Evolutionary conservation across 441 rosid species (phyloP), one percentile per base, ranked within the genome.

Genomic region (Hura crepitans): DNA sequence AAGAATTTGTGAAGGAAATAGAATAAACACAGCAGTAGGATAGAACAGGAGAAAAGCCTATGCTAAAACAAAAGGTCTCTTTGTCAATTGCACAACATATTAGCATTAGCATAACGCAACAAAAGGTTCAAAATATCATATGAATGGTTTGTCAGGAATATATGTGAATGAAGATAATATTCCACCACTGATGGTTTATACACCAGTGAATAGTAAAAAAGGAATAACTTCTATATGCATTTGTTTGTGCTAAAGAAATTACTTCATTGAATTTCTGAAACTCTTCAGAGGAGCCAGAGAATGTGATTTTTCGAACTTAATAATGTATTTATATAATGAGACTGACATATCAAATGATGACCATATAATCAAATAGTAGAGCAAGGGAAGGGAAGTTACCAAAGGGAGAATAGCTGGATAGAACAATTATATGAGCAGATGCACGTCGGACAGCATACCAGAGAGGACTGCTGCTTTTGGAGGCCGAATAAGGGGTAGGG

Each of bases 361-460:
- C 27, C 20, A 57, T 7, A 9, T 5, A 45, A 50, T 35, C 42
- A 22, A 69, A 35, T 35, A 47, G 20, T 8, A 28, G 46, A 58
- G 12, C 18, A 33, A 50, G 37, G 35, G 45, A 9, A 11, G 42
- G 35, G 17, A 75, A 69, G 30, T 75, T 86, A 86, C 89, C 86
- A 45, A 68, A 86, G 3, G 89, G 80, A 75, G 91, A 86, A 75
- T 85, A 86, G 85, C 85, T 83, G 64, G 91, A 86, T 27, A 85
- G 79, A 54, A 85, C 84, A 50, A 85, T 80, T 73, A 86, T 74
- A 69, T 85, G 87, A 60, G 87, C 87, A 17, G 89, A 85, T 69
- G 86, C 89, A 31, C 86, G 79, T 77, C 82, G 78, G 62, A 87
- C 66, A 20, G 89, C 85, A 81, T 87, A 82, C 85, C 82, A 87